phyloP scores from a whole-genome alignment of 306 rosid species.

The Corylus avellana region DNA sequence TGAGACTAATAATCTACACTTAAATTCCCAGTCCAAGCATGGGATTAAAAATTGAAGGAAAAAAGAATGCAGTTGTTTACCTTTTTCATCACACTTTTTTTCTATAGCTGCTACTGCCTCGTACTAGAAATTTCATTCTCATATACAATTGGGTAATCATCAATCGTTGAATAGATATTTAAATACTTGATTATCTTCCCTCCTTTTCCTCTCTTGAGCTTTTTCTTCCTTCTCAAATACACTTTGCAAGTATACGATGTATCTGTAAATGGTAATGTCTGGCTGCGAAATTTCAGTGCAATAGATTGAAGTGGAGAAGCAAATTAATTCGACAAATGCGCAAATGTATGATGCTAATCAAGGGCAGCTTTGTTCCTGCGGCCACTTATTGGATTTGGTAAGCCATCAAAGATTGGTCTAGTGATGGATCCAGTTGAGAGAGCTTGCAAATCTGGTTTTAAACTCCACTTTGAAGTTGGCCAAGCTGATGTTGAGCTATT shows the following conservation, averaged over 20 bases:
- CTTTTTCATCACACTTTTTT: conserved; percentile 20
- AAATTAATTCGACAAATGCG: conserved; percentile 19
- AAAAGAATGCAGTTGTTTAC: conserved; percentile 19
- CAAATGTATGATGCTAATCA: conserved; percentile 49
- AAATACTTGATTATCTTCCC: conserved; percentile 30
- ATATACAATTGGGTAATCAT: conserved; percentile 24
- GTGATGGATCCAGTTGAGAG: conserved; percentile 53
- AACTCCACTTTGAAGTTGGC: conserved; percentile 65
- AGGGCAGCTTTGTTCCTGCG: conserved; percentile 82
- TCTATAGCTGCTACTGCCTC: conserved; percentile 14
- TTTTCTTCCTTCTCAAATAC: conserved; percentile 27
- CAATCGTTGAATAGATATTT: conserved; percentile 33
- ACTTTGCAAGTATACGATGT: conserved; percentile 36
- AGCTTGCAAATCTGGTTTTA: conserved; percentile 71
- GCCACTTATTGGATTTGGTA: conserved; percentile 77
- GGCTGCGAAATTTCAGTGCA: conserved; percentile 20
- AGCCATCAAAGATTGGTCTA: conserved; percentile 78
- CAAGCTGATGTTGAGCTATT: conserved; percentile 47
- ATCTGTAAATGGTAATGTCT: conserved; percentile 23
- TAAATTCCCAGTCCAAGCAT: conserved; percentile 14
- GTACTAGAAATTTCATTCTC: conserved; percentile 14
- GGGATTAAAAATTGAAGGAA: conserved; percentile 3
- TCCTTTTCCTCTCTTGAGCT: conserved; percentile 14
- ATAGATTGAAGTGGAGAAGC: conserved; percentile 36
- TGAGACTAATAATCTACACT: conserved; percentile 16